Evolutionary conservation across 306 rosid genomes (phyloP).

Genomic region (Cercis canadensis): DNA sequence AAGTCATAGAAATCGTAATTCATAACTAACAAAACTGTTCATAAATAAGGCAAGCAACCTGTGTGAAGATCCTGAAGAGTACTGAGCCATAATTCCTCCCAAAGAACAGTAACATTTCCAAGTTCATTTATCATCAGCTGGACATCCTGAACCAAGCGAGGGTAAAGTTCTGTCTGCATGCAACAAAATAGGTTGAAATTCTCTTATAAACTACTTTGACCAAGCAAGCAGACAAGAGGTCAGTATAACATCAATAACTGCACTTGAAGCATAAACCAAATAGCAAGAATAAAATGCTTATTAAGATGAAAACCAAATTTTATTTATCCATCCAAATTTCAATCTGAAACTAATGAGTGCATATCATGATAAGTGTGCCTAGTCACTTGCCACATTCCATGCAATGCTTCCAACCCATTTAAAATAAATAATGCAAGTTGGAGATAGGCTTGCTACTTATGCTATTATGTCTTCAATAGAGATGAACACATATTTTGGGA

Average conservation of each 20-base stretch:
- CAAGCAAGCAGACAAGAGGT: constrained; percentile 30
- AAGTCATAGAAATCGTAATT: constrained; percentile 35
- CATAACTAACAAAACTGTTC: constrained; percentile 26
- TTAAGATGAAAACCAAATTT: constrained; percentile 19
- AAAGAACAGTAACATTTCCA: constrained; percentile 95
- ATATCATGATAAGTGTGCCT: too few species aligned
- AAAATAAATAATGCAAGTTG: too few species aligned
- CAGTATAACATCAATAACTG: constrained; percentile 21
- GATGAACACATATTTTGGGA: too few species aligned
- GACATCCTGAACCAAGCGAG: constrained; percentile 87
- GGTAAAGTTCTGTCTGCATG: constrained; percentile 85
- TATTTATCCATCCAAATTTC: constrained; percentile 13
- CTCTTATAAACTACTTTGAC: constrained; percentile 30
- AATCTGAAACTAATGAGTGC: too few species aligned
- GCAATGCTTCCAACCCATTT: too few species aligned
- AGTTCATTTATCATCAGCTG: constrained; percentile 93
- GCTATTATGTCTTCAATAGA: too few species aligned
- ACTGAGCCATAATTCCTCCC: constrained; percentile 99
- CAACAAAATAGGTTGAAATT: constrained; percentile 43
- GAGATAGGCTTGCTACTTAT: too few species aligned
- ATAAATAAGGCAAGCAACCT: constrained; percentile 52
- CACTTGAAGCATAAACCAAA: constrained; percentile 15
- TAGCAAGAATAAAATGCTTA: neutral
- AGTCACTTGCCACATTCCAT: too few species aligned
- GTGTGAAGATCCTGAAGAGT: constrained; percentile 98